Base-by-base conservation (phyloP, 106 monocot species). In the Dendrobium catenatum region DNA sequence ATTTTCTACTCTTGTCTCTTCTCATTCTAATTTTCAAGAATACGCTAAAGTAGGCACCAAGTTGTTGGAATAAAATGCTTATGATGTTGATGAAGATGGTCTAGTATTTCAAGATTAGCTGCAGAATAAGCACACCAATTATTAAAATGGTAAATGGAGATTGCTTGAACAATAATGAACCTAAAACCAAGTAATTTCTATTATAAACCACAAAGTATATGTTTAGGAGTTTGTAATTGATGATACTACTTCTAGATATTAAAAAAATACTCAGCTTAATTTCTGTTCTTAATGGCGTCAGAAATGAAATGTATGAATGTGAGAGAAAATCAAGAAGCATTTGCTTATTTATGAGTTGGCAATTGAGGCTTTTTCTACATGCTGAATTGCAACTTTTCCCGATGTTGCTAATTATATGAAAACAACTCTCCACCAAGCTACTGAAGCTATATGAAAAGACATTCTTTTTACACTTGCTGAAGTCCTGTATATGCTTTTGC, bases 401-500 rank as follows among this genome's bases (percentile, higher is more conserved):
- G 33, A 37, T 70, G 70, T 37, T 70, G 15, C 70, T 70, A 33
- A 70, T 70, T 37, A 33, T 70, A 70, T n/a, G 37, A 70, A 70
- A 37, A 70, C 24, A 33, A 70, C 70, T 37, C 17, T 70, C 22
- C 6, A 9, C 67, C 27, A 58, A 58, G 18, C 18, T 68, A 68
- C 70, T 29, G 70, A 37, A 70, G 16, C 70, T 33, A 70, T 1
- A 68, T 33, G 70, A 15, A 17, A 70, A 29, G 13, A 70, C 15
- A 33, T 70, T 61, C 8, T n/a, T n/a, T 22, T 61, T 70, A 70
- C 70, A 70, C 37, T 3, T 70, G 10, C 15, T 51, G 70, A 70
- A 70, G 18, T 74, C 43, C 74, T 74, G 20, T 43, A 44, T 74
- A 20, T 20, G 43, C 40, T 72, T 81, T 78, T 86, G 80, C 83